Evolutionary conservation across 129 eudicot species (phyloP), one percentile per base, ranked within the genome.

Genomic region (Chrysanthemum makinoi): DNA sequence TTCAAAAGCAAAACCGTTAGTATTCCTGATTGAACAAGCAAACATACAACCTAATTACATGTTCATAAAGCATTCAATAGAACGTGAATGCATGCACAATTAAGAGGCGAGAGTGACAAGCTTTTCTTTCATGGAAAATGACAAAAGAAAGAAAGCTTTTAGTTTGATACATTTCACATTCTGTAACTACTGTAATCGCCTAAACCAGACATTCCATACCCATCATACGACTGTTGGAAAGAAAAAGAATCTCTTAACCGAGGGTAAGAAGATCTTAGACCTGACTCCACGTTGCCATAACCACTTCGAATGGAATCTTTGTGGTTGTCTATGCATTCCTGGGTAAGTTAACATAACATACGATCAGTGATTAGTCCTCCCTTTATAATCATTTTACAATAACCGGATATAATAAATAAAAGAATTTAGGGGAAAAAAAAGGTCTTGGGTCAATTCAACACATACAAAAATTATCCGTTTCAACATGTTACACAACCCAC

Each of bases 161-260:
- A 2, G 57, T 14, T 17, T 13, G 57, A 11, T 15, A 10, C n/a
- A 26, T 24, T 62, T 62, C 66, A 62, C 66, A 30, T 62, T 62
- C 44, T 62, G 66, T 62, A 62, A 28, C 66, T 14, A 24, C 66
- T 30, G 33, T 62, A 62, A 28, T 62, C 66, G 11, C 44, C 57
- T 39, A 39, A 39, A 17, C 18, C 57, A 52, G 57, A 52, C 57
- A 17, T 62, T 62, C 66, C 46, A 62, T 62, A 30, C 66, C 47
- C 18, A 1, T 62, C 47, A 62, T 62, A 62, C 66, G 66, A 13
- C 30, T 28, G 20, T 15, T 28, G 47, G 33, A 39, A 24, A 28
- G 30, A 30, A 7, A 44, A 24, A 13, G 66, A 62, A 62, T 62
- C 46, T 4, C 46, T 4, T 39, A 11, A 28, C 20, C 18, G 47